A percentile compares a stretch with the other conserved stretches of the same genome.
phyloP scores from a whole-genome alignment of 352 stramenopile species.

The Phytopythium boreale region DNA sequence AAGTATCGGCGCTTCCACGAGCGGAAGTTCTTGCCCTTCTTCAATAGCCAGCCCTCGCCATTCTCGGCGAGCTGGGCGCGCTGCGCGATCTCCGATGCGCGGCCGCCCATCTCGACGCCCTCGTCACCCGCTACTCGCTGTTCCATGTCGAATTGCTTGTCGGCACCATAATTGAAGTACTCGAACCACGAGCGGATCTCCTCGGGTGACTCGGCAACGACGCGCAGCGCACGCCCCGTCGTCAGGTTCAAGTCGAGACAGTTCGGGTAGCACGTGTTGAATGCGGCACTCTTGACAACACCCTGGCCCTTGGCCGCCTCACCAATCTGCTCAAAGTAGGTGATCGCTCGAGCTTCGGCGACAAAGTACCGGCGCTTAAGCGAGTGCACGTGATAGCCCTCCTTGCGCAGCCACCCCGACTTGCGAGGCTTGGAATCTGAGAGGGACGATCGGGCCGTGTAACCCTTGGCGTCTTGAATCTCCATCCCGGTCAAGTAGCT shows the following conservation, averaged over 20 bases:
- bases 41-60: slow-evolving; percentile 46
- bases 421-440: slow-evolving; percentile 26
- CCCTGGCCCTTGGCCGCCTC: slow-evolving; percentile 52
- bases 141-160: slow-evolving; percentile 17
- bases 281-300: slow-evolving; percentile 41
- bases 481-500: slow-evolving; percentile 3
- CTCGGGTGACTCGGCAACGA: slow-evolving; percentile 55
- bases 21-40: slow-evolving; percentile 64
- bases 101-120: slow-evolving; percentile 16
- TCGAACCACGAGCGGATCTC: slow-evolving; percentile 65
- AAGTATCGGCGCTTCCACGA: slow-evolving; percentile 70
- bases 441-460: background rate
- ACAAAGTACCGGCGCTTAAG: slow-evolving; percentile 83
- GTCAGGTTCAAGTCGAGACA: slow-evolving; percentile 65
- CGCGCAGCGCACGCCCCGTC: slow-evolving; percentile 54
- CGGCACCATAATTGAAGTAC: slow-evolving; percentile 30
- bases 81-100: slow-evolving; percentile 14
- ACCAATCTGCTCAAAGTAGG: slow-evolving; percentile 62
- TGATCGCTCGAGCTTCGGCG: slow-evolving; percentile 43
- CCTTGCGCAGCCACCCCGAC: slow-evolving; percentile 77
- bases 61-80: slow-evolving; percentile 11
- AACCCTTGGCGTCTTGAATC: background rate
- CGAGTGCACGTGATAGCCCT: slow-evolving; percentile 64
- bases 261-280: slow-evolving; percentile 52
- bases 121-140: slow-evolving; percentile 20